Conservation (phyloP, 2,329 filamentous ascomycete genomes). For the Cryphonectria radicalis region DNA sequence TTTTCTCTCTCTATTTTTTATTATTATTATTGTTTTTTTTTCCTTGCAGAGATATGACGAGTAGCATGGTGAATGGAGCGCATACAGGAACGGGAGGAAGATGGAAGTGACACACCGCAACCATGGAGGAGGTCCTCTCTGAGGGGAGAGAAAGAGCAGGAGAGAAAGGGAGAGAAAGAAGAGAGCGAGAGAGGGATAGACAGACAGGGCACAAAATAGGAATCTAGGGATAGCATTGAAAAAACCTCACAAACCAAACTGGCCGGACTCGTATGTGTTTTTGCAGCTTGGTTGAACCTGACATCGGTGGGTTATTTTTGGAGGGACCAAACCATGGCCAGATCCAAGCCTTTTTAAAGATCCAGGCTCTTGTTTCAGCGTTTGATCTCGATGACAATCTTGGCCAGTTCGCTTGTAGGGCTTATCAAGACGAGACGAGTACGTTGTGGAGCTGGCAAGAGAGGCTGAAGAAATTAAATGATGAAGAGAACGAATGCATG, state of each 20-base stretch:
- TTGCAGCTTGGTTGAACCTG: not conserved
- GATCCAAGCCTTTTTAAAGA: not conserved
- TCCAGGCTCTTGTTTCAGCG: no score
- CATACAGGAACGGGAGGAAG: not conserved
- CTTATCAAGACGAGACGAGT: not conserved
- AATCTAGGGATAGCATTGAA: slow-evolving; percentile 29
- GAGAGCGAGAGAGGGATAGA: slow-evolving; percentile 16
- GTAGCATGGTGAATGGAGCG: slow-evolving; percentile 4
- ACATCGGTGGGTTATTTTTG: not conserved
- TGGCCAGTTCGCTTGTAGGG: not conserved
- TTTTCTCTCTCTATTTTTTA: slow-evolving; percentile 27
- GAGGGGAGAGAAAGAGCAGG: not conserved
- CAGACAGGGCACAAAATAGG: slow-evolving; percentile 22
- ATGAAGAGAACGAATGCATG: not conserved
- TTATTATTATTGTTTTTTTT: slow-evolving; percentile 22
- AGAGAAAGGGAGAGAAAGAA: not conserved
- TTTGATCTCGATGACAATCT: no score
- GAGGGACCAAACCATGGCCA: not conserved
- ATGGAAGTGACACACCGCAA: not conserved
- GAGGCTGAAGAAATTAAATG: not conserved
- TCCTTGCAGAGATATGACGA: slow-evolving; percentile 20
- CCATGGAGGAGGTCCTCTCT: not conserved
- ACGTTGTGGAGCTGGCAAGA: not conserved
- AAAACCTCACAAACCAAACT: slow-evolving; percentile 10
- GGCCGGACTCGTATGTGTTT: not conserved